Conservation (phyloP, 2,329 filamentous ascomycete genomes). For the Gliomastix tumulicola region DNA sequence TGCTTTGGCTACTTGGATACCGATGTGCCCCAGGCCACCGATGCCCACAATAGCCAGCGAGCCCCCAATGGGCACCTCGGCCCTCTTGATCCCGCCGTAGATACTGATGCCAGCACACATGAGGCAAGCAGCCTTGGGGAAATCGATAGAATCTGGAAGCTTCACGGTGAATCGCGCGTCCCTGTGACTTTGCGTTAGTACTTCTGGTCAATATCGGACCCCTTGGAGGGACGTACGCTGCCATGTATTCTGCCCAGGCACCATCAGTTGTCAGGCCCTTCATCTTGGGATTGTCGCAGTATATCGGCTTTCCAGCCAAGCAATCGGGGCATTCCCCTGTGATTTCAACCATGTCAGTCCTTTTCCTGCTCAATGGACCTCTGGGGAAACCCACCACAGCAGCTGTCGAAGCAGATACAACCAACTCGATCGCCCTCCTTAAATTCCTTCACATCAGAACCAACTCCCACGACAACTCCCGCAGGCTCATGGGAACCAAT, state of each 20-base stretch:
- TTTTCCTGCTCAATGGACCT: too few relatives aligned
- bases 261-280: background rate
- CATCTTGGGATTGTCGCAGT: background rate
- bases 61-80: background rate
- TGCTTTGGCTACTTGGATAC: background rate
- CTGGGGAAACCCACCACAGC: background rate
- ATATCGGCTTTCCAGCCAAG: background rate
- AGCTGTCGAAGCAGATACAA: background rate
- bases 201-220: background rate
- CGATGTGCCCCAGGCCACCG: background rate
- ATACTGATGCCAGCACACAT: background rate
- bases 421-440: background rate
- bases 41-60: background rate
- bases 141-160: background rate
- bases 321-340: background rate
- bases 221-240: background rate
- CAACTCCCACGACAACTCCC: background rate
- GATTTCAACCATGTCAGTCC: too few relatives aligned
- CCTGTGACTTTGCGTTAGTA: background rate
- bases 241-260: background rate
- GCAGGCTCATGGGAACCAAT: background rate
- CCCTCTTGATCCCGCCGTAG: background rate
- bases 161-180: background rate
- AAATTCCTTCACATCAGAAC: background rate
- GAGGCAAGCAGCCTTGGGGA: background rate